phyloP scores from a whole-genome alignment of 2,329 filamentous ascomycete species.

The Aspergillus glaucus region DNA sequence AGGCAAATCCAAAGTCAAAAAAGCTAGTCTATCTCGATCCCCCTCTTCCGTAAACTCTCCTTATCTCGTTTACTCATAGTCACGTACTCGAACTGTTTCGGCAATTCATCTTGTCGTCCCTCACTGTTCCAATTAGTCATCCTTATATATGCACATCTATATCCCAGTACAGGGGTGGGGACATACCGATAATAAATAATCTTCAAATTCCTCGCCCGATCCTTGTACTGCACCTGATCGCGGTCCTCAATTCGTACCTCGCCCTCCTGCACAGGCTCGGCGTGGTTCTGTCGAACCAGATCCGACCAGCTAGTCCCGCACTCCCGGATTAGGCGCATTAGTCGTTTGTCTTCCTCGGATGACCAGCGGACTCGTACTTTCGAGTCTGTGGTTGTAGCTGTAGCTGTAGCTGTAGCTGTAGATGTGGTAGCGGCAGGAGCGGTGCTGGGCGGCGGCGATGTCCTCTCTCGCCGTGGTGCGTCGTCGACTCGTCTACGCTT shows the following conservation, averaged over 20 bases:
- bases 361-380: slow-evolving; percentile 27
- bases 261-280: slow-evolving; percentile 21
- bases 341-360: slow-evolving; percentile 32
- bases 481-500: background rate
- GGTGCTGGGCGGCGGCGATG: background rate
- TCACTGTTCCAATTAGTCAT: slow-evolving; percentile 8
- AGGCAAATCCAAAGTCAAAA: background rate
- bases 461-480: background rate
- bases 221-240: slow-evolving; percentile 50
- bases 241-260: slow-evolving; percentile 32
- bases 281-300: slow-evolving; percentile 35
- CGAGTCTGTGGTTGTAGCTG: background rate
- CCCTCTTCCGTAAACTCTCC: slow-evolving; percentile 5
- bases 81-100: slow-evolving; percentile 40
- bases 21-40: slow-evolving; percentile 3
- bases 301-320: slow-evolving; percentile 42
- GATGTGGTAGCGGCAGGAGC: background rate
- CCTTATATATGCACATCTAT: background rate
- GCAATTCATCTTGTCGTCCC: slow-evolving; percentile 23
- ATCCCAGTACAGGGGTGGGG: background rate
- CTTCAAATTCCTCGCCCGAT: slow-evolving; percentile 51
- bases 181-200: slow-evolving; percentile 34
- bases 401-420: background rate
- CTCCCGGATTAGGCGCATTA: slow-evolving; percentile 46
- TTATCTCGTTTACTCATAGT: slow-evolving; percentile 25